A percentile compares a stretch with the other conserved stretches of the same genome.
phyloP scores from a whole-genome alignment of 306 rosid species.

The Gleditsia sinensis region DNA sequence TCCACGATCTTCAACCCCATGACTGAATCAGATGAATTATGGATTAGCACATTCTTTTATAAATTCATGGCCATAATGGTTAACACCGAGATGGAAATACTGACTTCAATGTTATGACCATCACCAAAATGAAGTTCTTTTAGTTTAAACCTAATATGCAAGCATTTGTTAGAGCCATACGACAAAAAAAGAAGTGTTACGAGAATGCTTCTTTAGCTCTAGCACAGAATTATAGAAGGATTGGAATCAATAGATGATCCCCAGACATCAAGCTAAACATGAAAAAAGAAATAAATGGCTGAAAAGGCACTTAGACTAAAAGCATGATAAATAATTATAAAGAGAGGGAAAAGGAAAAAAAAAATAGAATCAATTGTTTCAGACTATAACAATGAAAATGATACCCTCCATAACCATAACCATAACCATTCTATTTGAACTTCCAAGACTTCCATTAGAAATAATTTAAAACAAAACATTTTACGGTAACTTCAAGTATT shows the following conservation, averaged over 20 bases:
- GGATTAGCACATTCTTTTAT: slow-evolving; percentile 23
- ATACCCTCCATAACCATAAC: not conserved
- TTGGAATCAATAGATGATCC: not conserved
- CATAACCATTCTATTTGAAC: too few species aligned
- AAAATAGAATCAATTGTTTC: not conserved
- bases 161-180: not conserved
- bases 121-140: not conserved
- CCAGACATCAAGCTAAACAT: not conserved
- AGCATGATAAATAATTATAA: not conserved
- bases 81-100: not conserved
- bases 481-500: not conserved
- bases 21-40: slow-evolving; percentile 40
- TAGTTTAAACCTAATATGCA: not conserved
- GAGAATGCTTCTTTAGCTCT: slow-evolving; percentile 1
- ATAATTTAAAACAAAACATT: not conserved
- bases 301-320: not conserved
- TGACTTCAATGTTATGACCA: not conserved
- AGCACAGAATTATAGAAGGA: not conserved
- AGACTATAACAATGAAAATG: not conserved
- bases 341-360: not conserved
- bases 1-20: not conserved
- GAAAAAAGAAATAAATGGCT: too few species aligned
- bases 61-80: not conserved
- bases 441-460: not conserved
- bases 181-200: not conserved